phyloP scores from a whole-genome alignment of 306 rosid species.

The Geum urbanum region DNA sequence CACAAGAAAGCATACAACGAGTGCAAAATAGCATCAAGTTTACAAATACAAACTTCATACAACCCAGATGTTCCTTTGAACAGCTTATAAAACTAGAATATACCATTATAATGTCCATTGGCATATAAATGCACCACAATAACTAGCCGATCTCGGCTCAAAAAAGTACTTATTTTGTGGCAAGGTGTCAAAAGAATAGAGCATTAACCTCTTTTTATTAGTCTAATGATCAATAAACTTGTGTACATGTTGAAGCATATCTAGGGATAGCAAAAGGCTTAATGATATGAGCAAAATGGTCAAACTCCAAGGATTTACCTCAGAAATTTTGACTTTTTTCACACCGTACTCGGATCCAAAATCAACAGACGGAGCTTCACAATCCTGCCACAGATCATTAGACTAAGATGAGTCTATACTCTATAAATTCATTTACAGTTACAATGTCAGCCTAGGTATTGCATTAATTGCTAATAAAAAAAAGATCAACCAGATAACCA shows the following conservation, averaged over 20 bases:
- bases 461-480: not conserved
- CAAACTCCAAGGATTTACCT: constrained; percentile 52
- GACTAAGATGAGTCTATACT: not conserved
- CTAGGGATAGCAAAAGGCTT: constrained; percentile 1
- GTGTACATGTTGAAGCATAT: too few relatives aligned
- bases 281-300: constrained; percentile 10
- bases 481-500: not conserved
- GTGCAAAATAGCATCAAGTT: not conserved
- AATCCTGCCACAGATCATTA: constrained; percentile 43
- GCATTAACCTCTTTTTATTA: too few relatives aligned
- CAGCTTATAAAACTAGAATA: not conserved
- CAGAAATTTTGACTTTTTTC: constrained; percentile 59
- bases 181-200: constrained; percentile 6
- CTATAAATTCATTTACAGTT: not conserved
- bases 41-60: not conserved
- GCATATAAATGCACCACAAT: constrained; percentile 3
- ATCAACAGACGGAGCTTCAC: constrained; percentile 44
- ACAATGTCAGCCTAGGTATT: not conserved
- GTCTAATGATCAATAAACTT: constrained; percentile 13
- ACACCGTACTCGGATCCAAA: constrained; percentile 57
- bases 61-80: not conserved
- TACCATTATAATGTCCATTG: not conserved
- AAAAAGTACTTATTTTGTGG: constrained; percentile 4
- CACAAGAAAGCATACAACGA: constrained; percentile 1
- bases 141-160: constrained; percentile 2